These are phyloP conservation scores for Brasenia schreberi DNA, from an alignment of 164 flowering plant genomes.

Conservation along the genomic window DNA sequence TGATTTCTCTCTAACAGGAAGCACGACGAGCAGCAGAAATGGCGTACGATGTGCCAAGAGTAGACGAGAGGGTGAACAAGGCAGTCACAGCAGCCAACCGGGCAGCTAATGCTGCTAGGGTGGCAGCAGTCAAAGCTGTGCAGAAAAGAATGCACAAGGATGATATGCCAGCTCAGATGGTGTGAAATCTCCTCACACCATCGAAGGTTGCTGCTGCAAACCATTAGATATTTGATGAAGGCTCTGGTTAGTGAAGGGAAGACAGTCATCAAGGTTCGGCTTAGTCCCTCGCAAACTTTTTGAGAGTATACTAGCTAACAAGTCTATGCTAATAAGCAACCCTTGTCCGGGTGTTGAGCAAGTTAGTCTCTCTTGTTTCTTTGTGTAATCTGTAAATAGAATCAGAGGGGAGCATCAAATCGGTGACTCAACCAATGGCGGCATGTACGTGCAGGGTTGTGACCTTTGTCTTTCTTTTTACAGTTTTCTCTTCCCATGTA, in stretches of 20 bases:
- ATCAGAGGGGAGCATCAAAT: neutral
- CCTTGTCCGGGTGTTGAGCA: neutral
- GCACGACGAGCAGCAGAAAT: slow-evolving; percentile 70
- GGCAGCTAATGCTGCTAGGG: slow-evolving; percentile 94
- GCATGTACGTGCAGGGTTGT: neutral
- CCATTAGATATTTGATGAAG: neutral
- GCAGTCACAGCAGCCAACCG: slow-evolving; percentile 69
- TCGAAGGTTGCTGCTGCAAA: neutral
- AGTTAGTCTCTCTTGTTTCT: neutral
- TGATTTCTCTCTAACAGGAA: slow-evolving; percentile 31
- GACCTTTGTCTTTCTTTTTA: neutral
- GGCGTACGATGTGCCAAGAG: slow-evolving; percentile 44
- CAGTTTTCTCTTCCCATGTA: neutral
- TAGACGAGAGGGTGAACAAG: slow-evolving; percentile 77
- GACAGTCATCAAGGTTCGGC: neutral
- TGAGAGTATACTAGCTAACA: neutral
- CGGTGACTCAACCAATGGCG: neutral
- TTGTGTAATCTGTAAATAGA: neutral
- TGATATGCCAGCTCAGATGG: neutral
- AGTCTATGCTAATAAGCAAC: neutral
- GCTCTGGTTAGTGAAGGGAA: neutral
- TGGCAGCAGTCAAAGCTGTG: slow-evolving; percentile 91
- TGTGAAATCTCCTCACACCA: neutral
- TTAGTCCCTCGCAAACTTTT: neutral
- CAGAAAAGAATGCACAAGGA: slow-evolving; percentile 73